A percentile compares a stretch with the other conserved stretches of the same genome.
These are phyloP conservation scores for Aspergillus uvarum DNA, from an alignment of 2,329 filamentous ascomycete genomes.

Conservation along the genomic window DNA sequence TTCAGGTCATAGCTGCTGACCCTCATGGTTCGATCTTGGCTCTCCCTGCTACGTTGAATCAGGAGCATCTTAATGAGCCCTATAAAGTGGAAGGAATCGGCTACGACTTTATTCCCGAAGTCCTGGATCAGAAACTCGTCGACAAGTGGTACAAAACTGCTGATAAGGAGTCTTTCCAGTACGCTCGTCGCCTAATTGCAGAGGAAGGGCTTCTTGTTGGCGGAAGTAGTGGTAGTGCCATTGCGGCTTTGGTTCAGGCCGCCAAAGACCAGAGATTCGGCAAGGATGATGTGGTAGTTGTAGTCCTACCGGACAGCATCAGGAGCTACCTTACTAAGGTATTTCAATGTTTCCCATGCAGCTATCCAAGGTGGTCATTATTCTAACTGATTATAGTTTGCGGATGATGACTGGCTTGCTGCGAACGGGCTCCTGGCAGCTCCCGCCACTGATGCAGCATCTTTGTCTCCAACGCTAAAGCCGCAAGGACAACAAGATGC, in stretches of 20 bases:
- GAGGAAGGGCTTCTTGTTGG: slow-evolving; percentile 94
- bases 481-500: slow-evolving; percentile 58
- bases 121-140: slow-evolving; percentile 75
- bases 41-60: slow-evolving; percentile 74
- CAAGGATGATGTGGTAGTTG: slow-evolving; percentile 84
- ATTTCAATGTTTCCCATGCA: neutral
- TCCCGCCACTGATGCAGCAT: slow-evolving; percentile 49
- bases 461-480: slow-evolving; percentile 28
- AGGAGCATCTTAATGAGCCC: slow-evolving; percentile 73
- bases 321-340: slow-evolving; percentile 92
- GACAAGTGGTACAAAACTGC: slow-evolving; percentile 99
- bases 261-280: slow-evolving; percentile 73
- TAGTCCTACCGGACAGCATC: slow-evolving; percentile 92
- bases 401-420: slow-evolving; percentile 97
- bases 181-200: slow-evolving; percentile 83
- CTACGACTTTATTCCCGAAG: slow-evolving; percentile 96
- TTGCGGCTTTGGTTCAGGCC: slow-evolving; percentile 76
- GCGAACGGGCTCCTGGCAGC: slow-evolving; percentile 85
- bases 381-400: slow-evolving; percentile 59
- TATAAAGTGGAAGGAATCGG: slow-evolving; percentile 99
- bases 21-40: slow-evolving; percentile 90
- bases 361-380: neutral
- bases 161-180: slow-evolving; percentile 85
- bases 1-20: slow-evolving; percentile 91
- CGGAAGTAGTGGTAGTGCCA: slow-evolving; percentile 88